Evolutionary conservation across 208 protist genomes (phyloP).

Genomic region (Leishmania tarentolae): DNA sequence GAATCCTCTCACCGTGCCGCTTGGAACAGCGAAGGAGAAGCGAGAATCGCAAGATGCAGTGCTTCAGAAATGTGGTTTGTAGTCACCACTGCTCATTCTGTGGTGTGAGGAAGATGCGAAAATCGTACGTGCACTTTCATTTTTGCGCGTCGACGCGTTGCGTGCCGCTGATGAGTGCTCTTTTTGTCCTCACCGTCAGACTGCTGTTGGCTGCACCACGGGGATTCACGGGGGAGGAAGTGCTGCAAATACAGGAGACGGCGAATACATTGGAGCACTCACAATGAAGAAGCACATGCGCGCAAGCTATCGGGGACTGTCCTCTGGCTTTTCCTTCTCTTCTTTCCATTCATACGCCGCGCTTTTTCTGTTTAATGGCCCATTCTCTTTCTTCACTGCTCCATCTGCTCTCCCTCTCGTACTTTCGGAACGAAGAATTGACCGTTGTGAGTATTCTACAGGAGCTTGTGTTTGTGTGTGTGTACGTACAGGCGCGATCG

Average conservation of each 20-base stretch:
- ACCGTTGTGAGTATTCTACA: not conserved
- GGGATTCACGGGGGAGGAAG: not conserved
- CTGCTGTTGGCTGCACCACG: not conserved
- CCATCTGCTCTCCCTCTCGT: not conserved
- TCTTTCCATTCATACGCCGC: not conserved
- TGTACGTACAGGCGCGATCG: not conserved
- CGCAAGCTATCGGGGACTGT: not conserved
- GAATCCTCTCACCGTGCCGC: not conserved
- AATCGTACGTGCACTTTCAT: not conserved
- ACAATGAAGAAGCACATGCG: not conserved
- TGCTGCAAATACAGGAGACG: not conserved
- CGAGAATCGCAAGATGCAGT: not conserved
- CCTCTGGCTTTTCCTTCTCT: not conserved
- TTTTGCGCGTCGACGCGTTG: not conserved
- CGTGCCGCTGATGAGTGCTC: not conserved
- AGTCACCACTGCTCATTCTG: not conserved
- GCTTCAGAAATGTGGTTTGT: no score
- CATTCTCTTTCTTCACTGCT: not conserved
- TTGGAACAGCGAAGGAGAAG: not conserved
- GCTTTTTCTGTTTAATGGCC: not conserved
- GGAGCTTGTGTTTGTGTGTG: not conserved
- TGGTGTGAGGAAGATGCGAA: not conserved
- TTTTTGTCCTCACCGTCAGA: not conserved
- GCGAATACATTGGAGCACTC: not conserved
- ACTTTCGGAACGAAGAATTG: not conserved